phyloP scores from a whole-genome alignment of 2,329 filamentous ascomycete genomes.

The Phyllosticta ampelicida region DNA sequence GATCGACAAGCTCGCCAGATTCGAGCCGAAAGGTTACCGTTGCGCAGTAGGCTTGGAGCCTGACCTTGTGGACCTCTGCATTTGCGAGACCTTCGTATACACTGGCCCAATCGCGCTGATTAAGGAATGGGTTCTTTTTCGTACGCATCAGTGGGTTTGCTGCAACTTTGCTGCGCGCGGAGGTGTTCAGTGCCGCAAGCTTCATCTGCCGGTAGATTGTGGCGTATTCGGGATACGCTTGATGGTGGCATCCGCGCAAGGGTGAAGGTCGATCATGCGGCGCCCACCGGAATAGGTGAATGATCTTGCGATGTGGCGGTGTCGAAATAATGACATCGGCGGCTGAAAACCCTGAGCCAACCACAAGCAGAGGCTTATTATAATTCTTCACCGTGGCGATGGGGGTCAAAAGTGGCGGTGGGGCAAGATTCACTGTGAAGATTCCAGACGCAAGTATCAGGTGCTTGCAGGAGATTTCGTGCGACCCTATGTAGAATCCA shows the following conservation, averaged over 20 bases:
- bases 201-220: slow-evolving; percentile 52
- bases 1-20: slow-evolving; percentile 34
- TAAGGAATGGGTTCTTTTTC: slow-evolving; percentile 37
- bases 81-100: slow-evolving; percentile 48
- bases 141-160: slow-evolving; percentile 13
- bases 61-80: slow-evolving; percentile 34
- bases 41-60: slow-evolving; percentile 14
- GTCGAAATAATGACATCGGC: slow-evolving; percentile 50
- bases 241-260: slow-evolving; percentile 47
- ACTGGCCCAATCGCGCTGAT: slow-evolving; percentile 38
- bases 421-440: slow-evolving; percentile 44
- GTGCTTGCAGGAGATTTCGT: slow-evolving; percentile 43
- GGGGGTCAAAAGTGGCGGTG: slow-evolving; percentile 39
- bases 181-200: slow-evolving; percentile 28
- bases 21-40: slow-evolving; percentile 34
- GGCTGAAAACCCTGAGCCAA: slow-evolving; percentile 52
- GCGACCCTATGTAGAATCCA: slow-evolving; percentile 42
- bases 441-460: slow-evolving; percentile 50
- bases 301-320: slow-evolving; percentile 38
- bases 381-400: slow-evolving; percentile 24
- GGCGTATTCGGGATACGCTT: slow-evolving; percentile 53
- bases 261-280: slow-evolving; percentile 45
- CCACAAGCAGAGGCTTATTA: slow-evolving; percentile 39
- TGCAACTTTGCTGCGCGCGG: slow-evolving; percentile 9
- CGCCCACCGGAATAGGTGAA: slow-evolving; percentile 53